Percentiles rank a stretch among this genome's conserved stretches.
Conservation (phyloP, 2,329 filamentous ascomycete genomes). For the Colletotrichum tofieldiae region DNA sequence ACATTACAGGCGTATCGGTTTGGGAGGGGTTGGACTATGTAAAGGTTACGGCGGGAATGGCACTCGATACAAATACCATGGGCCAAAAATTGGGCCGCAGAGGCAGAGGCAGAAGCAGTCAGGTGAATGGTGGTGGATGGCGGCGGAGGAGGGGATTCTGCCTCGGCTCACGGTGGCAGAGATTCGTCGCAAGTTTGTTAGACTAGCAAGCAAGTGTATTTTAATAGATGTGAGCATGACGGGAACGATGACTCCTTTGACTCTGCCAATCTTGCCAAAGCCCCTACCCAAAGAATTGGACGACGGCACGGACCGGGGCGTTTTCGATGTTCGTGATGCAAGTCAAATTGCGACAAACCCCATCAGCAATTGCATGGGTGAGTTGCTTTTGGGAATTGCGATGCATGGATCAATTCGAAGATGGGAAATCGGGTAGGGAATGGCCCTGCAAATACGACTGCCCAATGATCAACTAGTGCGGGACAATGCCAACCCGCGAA, state of each 20-base stretch:
- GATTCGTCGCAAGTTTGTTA: slow-evolving; percentile 38
- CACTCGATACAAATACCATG: slow-evolving; percentile 49
- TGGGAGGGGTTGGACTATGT: slow-evolving; percentile 44
- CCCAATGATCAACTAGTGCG: slow-evolving; percentile 25
- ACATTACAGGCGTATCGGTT: slow-evolving; percentile 41
- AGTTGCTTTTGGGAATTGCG: neutral
- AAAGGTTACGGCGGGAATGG: slow-evolving; percentile 44
- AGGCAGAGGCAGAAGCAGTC: slow-evolving; percentile 9
- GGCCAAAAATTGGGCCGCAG: slow-evolving; percentile 39
- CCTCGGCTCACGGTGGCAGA: slow-evolving; percentile 14
- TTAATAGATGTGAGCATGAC: slow-evolving; percentile 58
- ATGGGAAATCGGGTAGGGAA: slow-evolving; percentile 36
- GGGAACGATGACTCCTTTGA: neutral
- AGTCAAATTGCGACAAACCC: neutral
- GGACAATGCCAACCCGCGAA: neutral
- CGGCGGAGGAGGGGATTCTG: slow-evolving; percentile 1
- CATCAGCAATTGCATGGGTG: slow-evolving; percentile 1
- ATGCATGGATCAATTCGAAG: neutral
- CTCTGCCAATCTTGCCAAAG: neutral
- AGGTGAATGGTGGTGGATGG: slow-evolving; percentile 16
- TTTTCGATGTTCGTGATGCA: neutral
- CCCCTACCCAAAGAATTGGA: neutral
- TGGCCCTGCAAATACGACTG: slow-evolving; percentile 26
- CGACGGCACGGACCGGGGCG: neutral
- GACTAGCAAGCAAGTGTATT: slow-evolving; percentile 53